phyloP scores from a whole-genome alignment of 176 grass and related monocot genomes.

The Poa annua region DNA sequence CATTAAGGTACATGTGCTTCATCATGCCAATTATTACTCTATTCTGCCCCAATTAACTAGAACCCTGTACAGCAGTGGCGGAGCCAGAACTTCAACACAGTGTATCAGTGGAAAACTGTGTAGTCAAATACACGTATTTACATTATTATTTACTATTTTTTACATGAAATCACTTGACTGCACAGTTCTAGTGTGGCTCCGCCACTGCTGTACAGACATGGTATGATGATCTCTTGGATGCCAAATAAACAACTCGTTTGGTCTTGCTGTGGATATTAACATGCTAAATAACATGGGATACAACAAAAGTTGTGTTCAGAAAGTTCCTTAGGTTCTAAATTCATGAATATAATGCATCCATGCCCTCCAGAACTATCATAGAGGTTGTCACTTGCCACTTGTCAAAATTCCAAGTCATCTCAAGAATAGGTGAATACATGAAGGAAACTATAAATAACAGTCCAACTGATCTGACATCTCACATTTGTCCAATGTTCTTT shows the following conservation, averaged over 20 bases:
- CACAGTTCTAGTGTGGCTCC: no score
- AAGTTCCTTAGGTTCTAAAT: conserved; percentile 8
- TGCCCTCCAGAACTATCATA: conserved; percentile 18
- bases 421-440: background rate
- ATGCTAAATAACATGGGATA: conserved; percentile 13
- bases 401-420: background rate
- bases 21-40: background rate
- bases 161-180: no score
- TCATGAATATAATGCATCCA: conserved; percentile 18
- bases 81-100: no score
- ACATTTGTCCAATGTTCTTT: background rate
- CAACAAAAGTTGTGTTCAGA: conserved; percentile 8
- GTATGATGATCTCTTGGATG: background rate
- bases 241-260: background rate
- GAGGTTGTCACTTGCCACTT: background rate
- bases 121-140: no score
- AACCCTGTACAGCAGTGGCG: background rate
- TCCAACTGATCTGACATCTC: conserved; percentile 2
- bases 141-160: no score
- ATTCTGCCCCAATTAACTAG: background rate
- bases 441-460: conserved; percentile 5
- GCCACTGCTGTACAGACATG: background rate
- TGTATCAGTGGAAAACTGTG: no score
- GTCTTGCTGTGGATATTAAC: background rate
- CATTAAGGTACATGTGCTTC: background rate